Base-by-base conservation (phyloP, 2,329 filamentous ascomycete genomes). In the Fusarium palustre region DNA sequence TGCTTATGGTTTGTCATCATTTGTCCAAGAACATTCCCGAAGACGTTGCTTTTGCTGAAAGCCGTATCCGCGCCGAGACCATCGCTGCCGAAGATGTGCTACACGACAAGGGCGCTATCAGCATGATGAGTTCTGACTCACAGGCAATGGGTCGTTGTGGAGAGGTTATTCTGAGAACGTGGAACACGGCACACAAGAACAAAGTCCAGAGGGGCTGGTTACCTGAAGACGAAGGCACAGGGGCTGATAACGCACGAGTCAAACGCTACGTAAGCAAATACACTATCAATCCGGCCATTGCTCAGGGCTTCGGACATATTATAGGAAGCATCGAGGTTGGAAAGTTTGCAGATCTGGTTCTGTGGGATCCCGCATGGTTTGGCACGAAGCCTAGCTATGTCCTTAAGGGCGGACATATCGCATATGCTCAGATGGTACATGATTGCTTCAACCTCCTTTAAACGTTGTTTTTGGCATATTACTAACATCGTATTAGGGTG, bases 1-100 rank as follows among this genome's bases (percentile, higher is more conserved):
- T 98, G 95, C 84, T 97, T 47, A 97, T 97, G 95, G 93, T 97
- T 38, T 98, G 95, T 83, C 95, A 98, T 79, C 95, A 98, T 76
- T 84, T 98, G 12, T 94, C 90, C 54, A 93, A 92, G 79, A 90
- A 97, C 80, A 97, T 97, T 63, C 93, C 94, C 60, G 95, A 98
- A 81, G 95, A 98, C 77, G 91, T 98, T 16, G 94, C 94, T 2
- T 98, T 98, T 76, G 95, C 95, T 48, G 95, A 98, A 82, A 93
- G 90, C 36, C 92, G 95, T 39, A 98, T 98, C 80, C 92, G 95
- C 61, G 93, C 93, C 69, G 94, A 98, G 82, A 98, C 95, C 36
- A 98, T 98, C 76, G 95, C 94, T 0, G 95, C 95, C 25, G 95
- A 98, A 83, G 95, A 98, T 78, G 94, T 98, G 2, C 88, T 98